Conservation (phyloP, 441 rosid species). For the Euphorbia schlechtendalii region DNA sequence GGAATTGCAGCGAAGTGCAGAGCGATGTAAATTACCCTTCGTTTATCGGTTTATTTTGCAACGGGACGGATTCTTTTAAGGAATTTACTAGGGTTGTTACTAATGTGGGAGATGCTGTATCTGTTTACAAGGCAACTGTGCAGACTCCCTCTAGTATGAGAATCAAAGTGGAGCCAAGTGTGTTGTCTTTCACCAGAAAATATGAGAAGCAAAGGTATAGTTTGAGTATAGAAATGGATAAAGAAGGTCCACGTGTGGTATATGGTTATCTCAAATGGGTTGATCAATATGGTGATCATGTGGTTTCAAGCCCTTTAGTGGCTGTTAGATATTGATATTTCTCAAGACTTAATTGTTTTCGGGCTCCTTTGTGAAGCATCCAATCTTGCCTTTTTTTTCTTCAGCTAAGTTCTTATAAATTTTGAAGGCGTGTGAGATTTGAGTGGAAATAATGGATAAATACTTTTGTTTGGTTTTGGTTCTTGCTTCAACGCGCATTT, state of each 20-base stretch:
- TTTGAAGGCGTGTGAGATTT: too few species aligned
- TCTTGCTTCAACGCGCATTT: too few species aligned
- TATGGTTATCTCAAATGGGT: conserved; percentile 35
- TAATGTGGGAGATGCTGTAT: conserved; percentile 41
- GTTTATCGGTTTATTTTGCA: conserved; percentile 35
- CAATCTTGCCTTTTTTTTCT: too few species aligned
- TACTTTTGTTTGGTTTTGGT: too few species aligned
- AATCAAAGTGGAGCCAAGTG: conserved; percentile 23
- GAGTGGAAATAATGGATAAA: too few species aligned
- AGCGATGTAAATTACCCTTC: conserved; percentile 65
- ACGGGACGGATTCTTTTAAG: conserved; percentile 22
- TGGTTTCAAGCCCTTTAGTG: conserved; percentile 35
- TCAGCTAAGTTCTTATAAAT: too few species aligned
- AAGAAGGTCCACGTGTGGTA: conserved; percentile 17
- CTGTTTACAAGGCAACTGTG: conserved; percentile 23
- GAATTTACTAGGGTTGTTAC: conserved; percentile 41
- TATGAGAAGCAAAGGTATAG: conserved; percentile 20
- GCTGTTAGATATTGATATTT: conserved; percentile 13
- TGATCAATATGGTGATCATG: conserved; percentile 28
- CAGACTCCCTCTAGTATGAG: conserved; percentile 21
- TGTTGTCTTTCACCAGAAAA: conserved; percentile 22
- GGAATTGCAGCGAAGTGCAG: conserved; percentile 33
- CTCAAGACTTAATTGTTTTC: not conserved
- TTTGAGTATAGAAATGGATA: conserved; percentile 22
- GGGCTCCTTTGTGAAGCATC: too few species aligned